Base-by-base conservation (phyloP, 495 filamentous ascomycete genomes). In the Bryoglossum gracile region DNA sequence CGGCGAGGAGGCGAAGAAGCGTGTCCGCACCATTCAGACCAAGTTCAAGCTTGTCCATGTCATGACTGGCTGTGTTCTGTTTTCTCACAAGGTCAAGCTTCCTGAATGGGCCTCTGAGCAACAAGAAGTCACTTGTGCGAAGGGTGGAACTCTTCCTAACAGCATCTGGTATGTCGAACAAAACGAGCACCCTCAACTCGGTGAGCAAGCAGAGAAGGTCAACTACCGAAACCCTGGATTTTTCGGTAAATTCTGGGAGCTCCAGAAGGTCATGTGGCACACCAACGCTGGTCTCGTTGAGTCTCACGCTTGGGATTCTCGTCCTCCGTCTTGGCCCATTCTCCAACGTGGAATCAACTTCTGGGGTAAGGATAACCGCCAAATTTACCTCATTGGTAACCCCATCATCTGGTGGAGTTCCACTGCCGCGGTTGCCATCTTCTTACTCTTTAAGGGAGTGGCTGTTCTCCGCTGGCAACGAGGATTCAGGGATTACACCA, bases 221-320 rank as follows among this genome's bases (percentile, higher is more conserved):
- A 98, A 96, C 64, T 98, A 98, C 63, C 75, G 78, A 49, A 84
- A 95, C 56, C 92, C 92, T 16, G 92, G 92, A 11, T 97, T 98
- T 75, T 77, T 97, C 46, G 94, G 90, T 46, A 98, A 97, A 62
- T 98, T 98, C 71, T 95, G 87, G 87, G 92, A 98, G 68, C 73
- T 98, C n/a, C 90, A 98, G 65, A 89, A 88, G 66, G 94, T 98
- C 32, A 98, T 98, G 92, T 98, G 92, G 92, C 86, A 77, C 51
- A 97, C 94, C 11, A 98, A 98, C 61, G 92, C 92, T 25, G 94
- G 92, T 23, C 79, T 98, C 46, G 86, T 94, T 23, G 92, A 97
- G 62, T 94, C 89, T 32, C 92, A 98, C 61, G 87, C 89, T 41
- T 98, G 92, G 92, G 92, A 98, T 65, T 97, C 92, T 38, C 84